These are phyloP conservation scores for Talaromyces sp. DNA, from an alignment of 2,329 filamentous ascomycete genomes.

Conservation along the genomic window DNA sequence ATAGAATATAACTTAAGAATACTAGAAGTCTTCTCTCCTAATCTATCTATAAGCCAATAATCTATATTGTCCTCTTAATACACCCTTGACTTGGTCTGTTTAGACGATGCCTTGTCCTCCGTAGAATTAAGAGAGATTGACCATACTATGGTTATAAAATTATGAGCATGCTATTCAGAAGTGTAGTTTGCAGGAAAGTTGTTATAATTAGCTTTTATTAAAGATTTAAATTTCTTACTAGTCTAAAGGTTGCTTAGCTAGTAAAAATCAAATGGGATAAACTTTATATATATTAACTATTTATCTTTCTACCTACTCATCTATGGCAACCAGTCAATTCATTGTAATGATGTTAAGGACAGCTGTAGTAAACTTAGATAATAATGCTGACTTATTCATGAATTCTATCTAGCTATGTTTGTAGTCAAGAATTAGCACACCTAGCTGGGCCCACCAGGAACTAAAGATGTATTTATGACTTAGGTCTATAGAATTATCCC, in stretches of 20 bases:
- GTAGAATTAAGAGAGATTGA: background rate
- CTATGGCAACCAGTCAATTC: background rate
- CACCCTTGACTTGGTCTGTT: background rate
- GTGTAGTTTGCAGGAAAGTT: background rate
- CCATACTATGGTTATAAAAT: background rate
- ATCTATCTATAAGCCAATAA: background rate
- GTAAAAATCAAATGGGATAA: too few relatives aligned
- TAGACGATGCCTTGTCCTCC: background rate
- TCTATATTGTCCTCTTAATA: background rate
- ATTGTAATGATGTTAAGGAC: background rate
- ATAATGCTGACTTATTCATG: conserved; percentile 1
- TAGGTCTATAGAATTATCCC: conserved; percentile 7
- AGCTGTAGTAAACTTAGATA: background rate
- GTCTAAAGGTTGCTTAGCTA: too few relatives aligned
- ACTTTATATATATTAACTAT: too few relatives aligned
- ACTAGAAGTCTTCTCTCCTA: background rate
- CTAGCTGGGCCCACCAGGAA: background rate
- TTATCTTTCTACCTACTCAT: background rate
- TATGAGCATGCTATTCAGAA: background rate
- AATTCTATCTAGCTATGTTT: conserved; percentile 3
- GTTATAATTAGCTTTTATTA: background rate
- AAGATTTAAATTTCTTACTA: background rate
- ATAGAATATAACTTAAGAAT: background rate
- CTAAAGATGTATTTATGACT: conserved; percentile 4
- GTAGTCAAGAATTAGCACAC: background rate